Evolutionary conservation across 306 rosid genomes (phyloP).

Genomic region (Medicago ruthenica): DNA sequence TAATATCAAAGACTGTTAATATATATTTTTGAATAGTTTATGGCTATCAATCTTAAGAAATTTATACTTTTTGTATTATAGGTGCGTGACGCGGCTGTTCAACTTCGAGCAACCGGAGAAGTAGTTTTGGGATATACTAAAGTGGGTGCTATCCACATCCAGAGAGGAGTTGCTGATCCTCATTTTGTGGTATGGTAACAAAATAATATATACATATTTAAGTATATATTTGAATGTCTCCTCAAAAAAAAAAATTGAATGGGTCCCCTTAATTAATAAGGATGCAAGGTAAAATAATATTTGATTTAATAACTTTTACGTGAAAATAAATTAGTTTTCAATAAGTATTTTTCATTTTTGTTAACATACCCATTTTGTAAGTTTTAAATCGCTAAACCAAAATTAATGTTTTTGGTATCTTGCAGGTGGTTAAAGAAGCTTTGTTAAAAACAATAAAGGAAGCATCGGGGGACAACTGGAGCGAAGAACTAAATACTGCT

Average conservation of each 20-base stretch:
- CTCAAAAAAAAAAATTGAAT: too few relatives aligned
- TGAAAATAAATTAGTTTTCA: background rate
- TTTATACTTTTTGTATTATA: background rate
- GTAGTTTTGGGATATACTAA: background rate
- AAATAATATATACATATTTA: background rate
- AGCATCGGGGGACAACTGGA: constrained; percentile 43
- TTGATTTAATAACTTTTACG: too few relatives aligned
- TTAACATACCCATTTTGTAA: too few relatives aligned
- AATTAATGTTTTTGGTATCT: too few relatives aligned
- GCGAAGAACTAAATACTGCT: constrained; percentile 34
- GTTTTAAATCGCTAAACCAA: too few relatives aligned
- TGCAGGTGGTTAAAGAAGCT: constrained; percentile 44
- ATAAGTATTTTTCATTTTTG: background rate
- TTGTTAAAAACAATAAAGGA: constrained; percentile 35
- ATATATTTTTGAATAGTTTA: background rate
- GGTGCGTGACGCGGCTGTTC: constrained; percentile 35
- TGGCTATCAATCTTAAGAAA: background rate
- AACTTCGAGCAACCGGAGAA: constrained; percentile 34
- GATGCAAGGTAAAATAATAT: too few relatives aligned
- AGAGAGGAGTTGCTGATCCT: constrained; percentile 30
- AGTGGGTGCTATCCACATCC: constrained; percentile 28
- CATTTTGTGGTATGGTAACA: constrained; percentile 38
- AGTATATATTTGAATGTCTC: too few relatives aligned
- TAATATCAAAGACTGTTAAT: background rate
- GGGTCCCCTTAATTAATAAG: too few relatives aligned